Base-by-base conservation (phyloP, 2,329 filamentous ascomycete species). In the Plectosphaerella cucumerina region DNA sequence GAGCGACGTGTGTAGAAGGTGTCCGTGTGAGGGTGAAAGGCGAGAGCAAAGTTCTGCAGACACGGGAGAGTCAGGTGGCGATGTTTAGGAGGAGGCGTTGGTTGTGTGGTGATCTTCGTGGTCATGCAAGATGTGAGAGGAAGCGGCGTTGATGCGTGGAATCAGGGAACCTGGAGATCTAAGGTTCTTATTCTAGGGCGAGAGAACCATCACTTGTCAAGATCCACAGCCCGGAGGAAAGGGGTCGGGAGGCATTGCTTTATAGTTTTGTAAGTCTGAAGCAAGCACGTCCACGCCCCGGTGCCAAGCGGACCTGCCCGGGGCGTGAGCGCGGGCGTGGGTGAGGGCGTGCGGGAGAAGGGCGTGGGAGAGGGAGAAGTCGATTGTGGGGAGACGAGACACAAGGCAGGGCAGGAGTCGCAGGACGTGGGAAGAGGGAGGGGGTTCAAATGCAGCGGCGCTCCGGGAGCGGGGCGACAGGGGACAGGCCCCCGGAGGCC, bases 231-330 rank as follows among this genome's bases (percentile, higher is more conserved):
- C 6, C 9, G 26, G 12, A 39, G 39, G n/a, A 42, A 42, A 42
- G 17, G 18, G n/a, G 18, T 17, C 17, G 39, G 39, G 39, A 12
- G n/a, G 39, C 39, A 20, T 42, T 20, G 39, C 39, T 42, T 42
- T 42, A 42, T 42, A 42, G 39, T 42, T 42, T 42, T 42, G 39
- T 20, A 20, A 42, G 39, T 42, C 39, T 42, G 39, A 42, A 42
- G 39, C 39, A 42, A 42, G 39, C 39, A 42, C 39, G 39, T 42
- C 39, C 39, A 31, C 26, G 26, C 26, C 35, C 35, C 35, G 35
- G 35, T 15, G 35, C 35, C 39, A 18, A 31, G 26, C 26, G 39
- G 39, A 21, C 15, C 39, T 39, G 35, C 35, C 35, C 35, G 35
- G n/a, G 39, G 39, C 39, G 39, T 42, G 39, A 20, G 39, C 35